Conservation (phyloP, 169 alveolate genomes). For the Eimeria tenella region DNA sequence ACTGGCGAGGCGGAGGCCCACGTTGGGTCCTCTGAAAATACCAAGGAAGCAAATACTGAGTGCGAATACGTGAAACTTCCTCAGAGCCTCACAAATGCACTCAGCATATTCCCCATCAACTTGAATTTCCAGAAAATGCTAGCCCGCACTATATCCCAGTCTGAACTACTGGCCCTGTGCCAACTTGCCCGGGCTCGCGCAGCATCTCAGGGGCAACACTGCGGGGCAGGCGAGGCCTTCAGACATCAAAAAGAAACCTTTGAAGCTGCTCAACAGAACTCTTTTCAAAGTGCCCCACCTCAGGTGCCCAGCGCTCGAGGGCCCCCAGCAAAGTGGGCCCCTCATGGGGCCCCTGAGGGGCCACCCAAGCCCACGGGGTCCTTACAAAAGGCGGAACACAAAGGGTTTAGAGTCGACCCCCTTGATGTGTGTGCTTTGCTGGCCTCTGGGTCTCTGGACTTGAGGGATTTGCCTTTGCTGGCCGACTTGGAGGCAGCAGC, state of each 20-base stretch:
- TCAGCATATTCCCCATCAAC: background rate
- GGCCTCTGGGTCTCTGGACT: background rate
- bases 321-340: background rate
- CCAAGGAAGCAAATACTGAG: background rate
- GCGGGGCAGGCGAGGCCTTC: background rate
- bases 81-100: background rate
- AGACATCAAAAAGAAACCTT: background rate
- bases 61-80: background rate
- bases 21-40: background rate
- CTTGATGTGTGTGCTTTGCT: constrained; percentile 11
- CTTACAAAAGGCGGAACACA: background rate
- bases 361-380: background rate
- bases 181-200: constrained; percentile 31
- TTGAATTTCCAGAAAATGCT: background rate
- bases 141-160: background rate
- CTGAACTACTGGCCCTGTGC: constrained; percentile 19
- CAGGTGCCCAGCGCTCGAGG: background rate
- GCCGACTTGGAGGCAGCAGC: constrained; percentile 28
- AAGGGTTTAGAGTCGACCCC: constrained; percentile 18
- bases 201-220: background rate
- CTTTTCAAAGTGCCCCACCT: background rate
- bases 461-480: background rate
- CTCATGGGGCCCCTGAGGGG: background rate
- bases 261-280: background rate
- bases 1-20: background rate